These are phyloP conservation scores for Phaeosphaeriaceae sp. DNA, from an alignment of 2,329 filamentous ascomycete species.

Conservation along the genomic window DNA sequence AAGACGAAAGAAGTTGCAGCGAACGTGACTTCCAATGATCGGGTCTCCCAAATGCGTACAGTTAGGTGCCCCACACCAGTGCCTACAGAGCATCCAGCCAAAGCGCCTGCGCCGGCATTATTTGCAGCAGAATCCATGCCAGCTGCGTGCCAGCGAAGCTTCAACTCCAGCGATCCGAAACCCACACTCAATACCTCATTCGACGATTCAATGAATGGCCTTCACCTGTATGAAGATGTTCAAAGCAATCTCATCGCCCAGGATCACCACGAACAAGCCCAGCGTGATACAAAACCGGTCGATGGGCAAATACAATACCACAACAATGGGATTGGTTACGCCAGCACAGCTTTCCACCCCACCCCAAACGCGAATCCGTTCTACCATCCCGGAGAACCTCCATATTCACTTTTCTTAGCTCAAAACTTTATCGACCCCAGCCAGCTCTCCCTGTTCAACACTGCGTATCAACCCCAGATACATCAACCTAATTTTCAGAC, in stretches of 20 bases:
- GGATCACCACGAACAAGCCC: constrained; percentile 1
- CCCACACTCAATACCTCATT: constrained; percentile 10
- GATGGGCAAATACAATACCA: constrained; percentile 12
- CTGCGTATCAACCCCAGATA: constrained; percentile 7
- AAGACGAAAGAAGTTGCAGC: too few species aligned
- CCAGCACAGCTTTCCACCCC: constrained; percentile 2
- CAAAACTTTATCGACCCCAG: constrained; percentile 4
- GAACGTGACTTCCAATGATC: too few species aligned
- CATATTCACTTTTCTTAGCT: background rate
- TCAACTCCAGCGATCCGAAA: too few species aligned
- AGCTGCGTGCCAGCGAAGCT: background rate
- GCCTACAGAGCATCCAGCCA: background rate
- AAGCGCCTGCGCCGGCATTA: too few species aligned
- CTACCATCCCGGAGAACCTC: background rate
- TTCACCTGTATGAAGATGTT: constrained; percentile 13
- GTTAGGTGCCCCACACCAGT: background rate
- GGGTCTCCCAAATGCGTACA: background rate
- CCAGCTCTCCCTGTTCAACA: constrained; percentile 10
- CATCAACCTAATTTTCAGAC: constrained; percentile 5
- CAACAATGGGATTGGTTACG: constrained; percentile 4
- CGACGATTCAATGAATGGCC: constrained; percentile 11
- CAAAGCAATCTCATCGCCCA: constrained; percentile 11
- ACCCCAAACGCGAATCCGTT: constrained; percentile 4
- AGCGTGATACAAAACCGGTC: constrained; percentile 2
- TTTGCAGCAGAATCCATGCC: background rate